Evolutionary conservation across 257 asterid genomes (phyloP), one percentile per base, ranked within the genome.

Genomic region (Fraxinus anomala): DNA sequence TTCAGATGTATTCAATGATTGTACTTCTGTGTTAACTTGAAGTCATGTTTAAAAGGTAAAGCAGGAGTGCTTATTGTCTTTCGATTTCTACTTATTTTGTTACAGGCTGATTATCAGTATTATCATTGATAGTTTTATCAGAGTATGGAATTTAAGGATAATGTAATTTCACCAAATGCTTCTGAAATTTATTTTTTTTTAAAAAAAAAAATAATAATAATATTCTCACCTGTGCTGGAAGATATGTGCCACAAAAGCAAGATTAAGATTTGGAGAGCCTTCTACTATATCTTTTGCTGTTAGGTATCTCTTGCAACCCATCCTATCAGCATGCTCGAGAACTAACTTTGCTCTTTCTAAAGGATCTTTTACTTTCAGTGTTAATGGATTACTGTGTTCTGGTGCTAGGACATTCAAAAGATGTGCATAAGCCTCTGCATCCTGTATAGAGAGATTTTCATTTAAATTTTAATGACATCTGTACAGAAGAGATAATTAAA

Each of bases 211-310:
- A 26, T 26, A 26, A 26, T 21, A 24, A 61, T 1, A 5, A 0
- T 51, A 17, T 63, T 74, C 87, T 78, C 77, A 91, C 99, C 99
- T 91, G 75, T 92, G 99, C 92, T 96, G 99, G 83, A 96, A 96
- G 80, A 96, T 88, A 79, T 91, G 99, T 26, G 99, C 98, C 77
- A 96, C 97, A 85, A 96, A 96, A 70, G 99, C 99, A 80, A 96
- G 98, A 84, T 96, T 96, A 77, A 93, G 99, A 85, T 96, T 96
- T 31, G 97, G 98, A 79, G 91, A 93, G 76, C 99, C 99, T 65
- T 96, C 98, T 72, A 96, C 92, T 70, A 96, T 96, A 85, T 96
- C 99, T 87, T 91, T 93, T 33, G 99, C 92, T 75, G 99, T 96
- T 82, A 95, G 79, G 87, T 95, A 93, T 91, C 97, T 88, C 81